Evolutionary conservation across 2,329 filamentous ascomycete genomes (phyloP), one percentile per base, ranked within the genome.

Genomic region (Zasmidium citrigriseum): DNA sequence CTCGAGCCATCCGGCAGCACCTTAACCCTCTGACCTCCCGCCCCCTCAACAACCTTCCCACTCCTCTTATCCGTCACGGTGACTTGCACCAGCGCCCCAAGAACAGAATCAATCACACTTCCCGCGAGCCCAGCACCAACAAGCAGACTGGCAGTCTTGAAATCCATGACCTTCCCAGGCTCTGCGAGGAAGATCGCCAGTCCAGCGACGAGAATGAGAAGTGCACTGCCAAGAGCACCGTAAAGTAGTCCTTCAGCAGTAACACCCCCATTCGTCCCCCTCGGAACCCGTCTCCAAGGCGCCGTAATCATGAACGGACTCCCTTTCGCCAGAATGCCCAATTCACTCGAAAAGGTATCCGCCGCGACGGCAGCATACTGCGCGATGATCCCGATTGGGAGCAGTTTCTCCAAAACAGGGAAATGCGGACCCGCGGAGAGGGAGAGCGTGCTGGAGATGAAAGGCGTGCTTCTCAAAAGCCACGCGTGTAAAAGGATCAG

Each of bases 291-390:
- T 59, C 89, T 87, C 69, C 95, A 82, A 16, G 83, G 86, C 14
- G 90, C 93, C 3, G 91, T 97, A 71, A 99, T 93, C 38, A 99
- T 84, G 34, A 93, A 86, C 9, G 95, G 95, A 46, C 85, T 79
- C 22, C 83, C 83, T 59, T 82, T 85, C 5, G 93, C 89, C 12
- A 99, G 81, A 57, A 99, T 99, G 14, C 95, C 95, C 20, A 99
- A 86, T 78, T 99, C 95, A n/a, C n/a, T n/a, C 11, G 92, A 96
- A 57, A 97, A 95, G 0, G 95, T 99, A 74, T 99, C 95, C 51
- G 93, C 91, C 20, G 91, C 87, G 10, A 96, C 92, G 50, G 91
- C 90, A 23, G 92, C 93, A 70, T 99, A 99, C 77, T 77, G 80
- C 66, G 77, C 78, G 27, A 82, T 75, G 50, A 82, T 80, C 7